These are phyloP conservation scores for Debaryomycetaceae sp. DNA, from an alignment of 1,139 yeast species.

Conservation along the genomic window DNA sequence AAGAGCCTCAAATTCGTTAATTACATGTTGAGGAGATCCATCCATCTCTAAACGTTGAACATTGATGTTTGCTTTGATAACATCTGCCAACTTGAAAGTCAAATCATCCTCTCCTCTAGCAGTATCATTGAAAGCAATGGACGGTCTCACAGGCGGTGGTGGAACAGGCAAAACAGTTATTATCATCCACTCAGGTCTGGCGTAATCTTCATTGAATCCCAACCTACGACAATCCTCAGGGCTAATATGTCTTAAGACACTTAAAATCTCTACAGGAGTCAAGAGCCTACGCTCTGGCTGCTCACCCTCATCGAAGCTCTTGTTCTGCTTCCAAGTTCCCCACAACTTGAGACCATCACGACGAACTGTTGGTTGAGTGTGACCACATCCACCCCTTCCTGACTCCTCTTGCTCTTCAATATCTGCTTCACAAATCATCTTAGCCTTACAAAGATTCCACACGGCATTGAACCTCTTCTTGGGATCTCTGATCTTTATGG, in stretches of 20 bases:
- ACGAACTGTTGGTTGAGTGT: slow-evolving; percentile 92
- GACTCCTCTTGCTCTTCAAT: slow-evolving; percentile 51
- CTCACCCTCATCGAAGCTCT: slow-evolving; percentile 71
- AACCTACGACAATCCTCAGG: slow-evolving; percentile 75
- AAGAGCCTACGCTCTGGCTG: slow-evolving; percentile 91
- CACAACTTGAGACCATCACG: slow-evolving; percentile 92
- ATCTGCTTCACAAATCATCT: slow-evolving; percentile 95
- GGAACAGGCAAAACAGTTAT: slow-evolving; percentile 98
- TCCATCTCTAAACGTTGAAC: slow-evolving; percentile 96
- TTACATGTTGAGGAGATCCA: slow-evolving; percentile 98
- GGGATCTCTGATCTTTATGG: slow-evolving; percentile 86
- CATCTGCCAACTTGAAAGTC: slow-evolving; percentile 96
- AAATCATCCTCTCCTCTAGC: slow-evolving; percentile 99
- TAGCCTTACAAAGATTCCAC: slow-evolving; percentile 87
- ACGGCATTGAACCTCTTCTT: slow-evolving; percentile 95
- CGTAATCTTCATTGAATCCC: slow-evolving; percentile 93
- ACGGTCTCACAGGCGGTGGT: slow-evolving; percentile 98
- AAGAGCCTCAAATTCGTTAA: slow-evolving; percentile 92
- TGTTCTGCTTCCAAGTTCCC: slow-evolving; percentile 97
- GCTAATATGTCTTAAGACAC: slow-evolving; percentile 88
- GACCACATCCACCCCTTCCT: slow-evolving; percentile 97
- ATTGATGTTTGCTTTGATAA: slow-evolving; percentile 90
- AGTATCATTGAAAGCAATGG: slow-evolving; percentile 97
- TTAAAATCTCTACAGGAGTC: slow-evolving; percentile 84
- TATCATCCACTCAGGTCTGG: slow-evolving; percentile 98